Percentiles rank a stretch among this genome's conserved stretches.
These are phyloP conservation scores for Cryptosporidium tyzzeri DNA, from an alignment of 169 alveolate genomes.

Conservation along the genomic window DNA sequence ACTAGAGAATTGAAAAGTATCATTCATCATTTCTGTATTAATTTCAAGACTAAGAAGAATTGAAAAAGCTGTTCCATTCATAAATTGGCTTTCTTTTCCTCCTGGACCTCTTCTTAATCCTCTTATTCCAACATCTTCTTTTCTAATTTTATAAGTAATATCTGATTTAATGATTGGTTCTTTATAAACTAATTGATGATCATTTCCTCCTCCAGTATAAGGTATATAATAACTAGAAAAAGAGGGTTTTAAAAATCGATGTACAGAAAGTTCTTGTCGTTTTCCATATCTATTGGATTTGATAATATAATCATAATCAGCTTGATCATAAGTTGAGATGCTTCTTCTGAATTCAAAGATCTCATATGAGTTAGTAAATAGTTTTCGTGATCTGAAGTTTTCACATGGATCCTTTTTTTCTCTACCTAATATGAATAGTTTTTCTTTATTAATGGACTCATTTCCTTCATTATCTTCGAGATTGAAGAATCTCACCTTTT, in stretches of 20 bases:
- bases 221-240: slow-evolving; percentile 22
- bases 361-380: slow-evolving; percentile 52
- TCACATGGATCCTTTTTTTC: background rate
- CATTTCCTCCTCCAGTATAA: background rate
- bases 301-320: slow-evolving; percentile 57
- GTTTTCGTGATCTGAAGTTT: background rate
- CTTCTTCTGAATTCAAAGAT: slow-evolving; percentile 38
- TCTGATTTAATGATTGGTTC: too few relatives aligned
- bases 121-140: background rate
- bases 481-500: background rate
- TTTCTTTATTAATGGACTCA: background rate
- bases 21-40: slow-evolving; percentile 7
- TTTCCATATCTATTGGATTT: slow-evolving; percentile 66
- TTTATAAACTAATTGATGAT: too few relatives aligned
- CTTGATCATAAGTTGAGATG: slow-evolving; percentile 56
- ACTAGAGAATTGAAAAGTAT: slow-evolving; percentile 23
- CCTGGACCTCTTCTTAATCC: background rate
- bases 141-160: background rate
- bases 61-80: slow-evolving; percentile 54
- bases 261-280: slow-evolving; percentile 51
- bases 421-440: background rate
- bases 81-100: slow-evolving; percentile 13
- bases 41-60: slow-evolving; percentile 27
- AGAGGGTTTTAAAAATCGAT: slow-evolving; percentile 15
- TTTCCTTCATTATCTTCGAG: background rate